A percentile compares a stretch with the other conserved stretches of the same genome.
phyloP scores from a whole-genome alignment of 176 grass and related monocot species.

The Hordeum vulgare region MorexV3_pseudomolecules_assembly NC_058524.1:616971020-616971519 shows the following conservation, averaged over 20 bases:
- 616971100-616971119: constrained; percentile 85
- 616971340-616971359: constrained; percentile 79
- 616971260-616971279: constrained; percentile 38
- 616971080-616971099: constrained; percentile 79
- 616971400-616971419: not conserved
- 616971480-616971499: not conserved
- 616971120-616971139: constrained; percentile 83
- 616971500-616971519: not conserved
- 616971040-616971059: constrained; percentile 95
- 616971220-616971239: constrained; percentile 40
- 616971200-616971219: constrained; percentile 46
- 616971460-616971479: not conserved
- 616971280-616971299: constrained; percentile 50
- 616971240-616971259: constrained; percentile 57
- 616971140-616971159: constrained; percentile 74
- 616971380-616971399: not conserved
- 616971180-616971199: constrained; percentile 60
- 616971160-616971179: constrained; percentile 73
- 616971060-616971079: constrained; percentile 83
- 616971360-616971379: not conserved
- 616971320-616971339: constrained; percentile 74
- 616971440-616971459: no score
- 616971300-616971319: constrained; percentile 61
- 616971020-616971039: constrained; percentile 99
- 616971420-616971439: not conserved